These are phyloP conservation scores for Dentipellis sp. DNA, from an alignment of 768 basidiomycete species.

Conservation along the genomic window DNA sequence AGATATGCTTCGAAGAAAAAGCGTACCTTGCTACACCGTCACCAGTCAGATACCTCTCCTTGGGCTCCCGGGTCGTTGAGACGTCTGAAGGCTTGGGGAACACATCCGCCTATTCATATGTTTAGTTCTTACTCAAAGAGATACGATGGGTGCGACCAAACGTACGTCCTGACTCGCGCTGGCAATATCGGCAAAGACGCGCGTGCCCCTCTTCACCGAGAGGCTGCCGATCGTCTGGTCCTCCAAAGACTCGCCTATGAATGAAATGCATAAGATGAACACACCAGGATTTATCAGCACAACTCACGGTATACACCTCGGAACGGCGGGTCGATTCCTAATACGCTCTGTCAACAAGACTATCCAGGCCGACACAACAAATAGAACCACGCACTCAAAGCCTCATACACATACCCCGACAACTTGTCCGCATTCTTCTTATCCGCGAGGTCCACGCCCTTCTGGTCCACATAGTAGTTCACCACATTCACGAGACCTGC, in stretches of 20 bases:
- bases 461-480: constrained; percentile 52
- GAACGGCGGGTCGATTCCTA: constrained; percentile 69
- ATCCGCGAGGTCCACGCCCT: constrained; percentile 19
- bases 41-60: constrained; percentile 36
- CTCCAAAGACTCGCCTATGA: constrained; percentile 36
- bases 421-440: constrained; percentile 29
- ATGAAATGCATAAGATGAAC: not conserved
- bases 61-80: constrained; percentile 32
- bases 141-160: not conserved
- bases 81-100: constrained; percentile 41
- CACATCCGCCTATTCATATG: constrained; percentile 31
- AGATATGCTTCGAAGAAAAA: not conserved
- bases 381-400: constrained; percentile 44
- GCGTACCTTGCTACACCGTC: constrained; percentile 38
- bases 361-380: not conserved
- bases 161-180: constrained; percentile 47
- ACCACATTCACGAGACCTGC: constrained; percentile 57
- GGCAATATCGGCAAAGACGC: constrained; percentile 54
- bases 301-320: constrained; percentile 55
- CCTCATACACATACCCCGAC: constrained; percentile 55
- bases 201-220: constrained; percentile 36
- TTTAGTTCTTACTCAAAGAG: not conserved
- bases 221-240: constrained; percentile 35
- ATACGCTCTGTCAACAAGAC: constrained; percentile 6
- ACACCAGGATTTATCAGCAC: not conserved